These are phyloP conservation scores for Botryotinia calthae DNA, from an alignment of 2,329 filamentous ascomycete genomes.

Conservation along the genomic window DNA sequence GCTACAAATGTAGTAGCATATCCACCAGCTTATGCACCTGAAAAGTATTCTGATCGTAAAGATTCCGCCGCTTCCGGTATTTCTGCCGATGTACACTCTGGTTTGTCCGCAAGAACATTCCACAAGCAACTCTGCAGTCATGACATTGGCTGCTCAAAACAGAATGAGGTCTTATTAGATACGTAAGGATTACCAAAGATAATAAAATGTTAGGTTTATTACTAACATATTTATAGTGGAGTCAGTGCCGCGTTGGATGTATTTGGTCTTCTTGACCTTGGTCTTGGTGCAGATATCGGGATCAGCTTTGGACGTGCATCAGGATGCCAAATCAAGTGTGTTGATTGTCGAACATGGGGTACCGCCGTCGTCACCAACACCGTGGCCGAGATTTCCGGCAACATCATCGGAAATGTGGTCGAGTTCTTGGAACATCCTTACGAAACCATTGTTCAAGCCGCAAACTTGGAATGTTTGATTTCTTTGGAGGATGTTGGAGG, in stretches of 20 bases:
- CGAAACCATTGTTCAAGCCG: constrained; percentile 23
- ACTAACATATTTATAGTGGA: constrained; percentile 21
- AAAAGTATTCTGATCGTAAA: not conserved
- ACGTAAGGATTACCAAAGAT: constrained; percentile 22
- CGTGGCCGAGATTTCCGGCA: constrained; percentile 23
- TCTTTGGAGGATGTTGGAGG: constrained; percentile 28
- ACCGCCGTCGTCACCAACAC: constrained; percentile 28
- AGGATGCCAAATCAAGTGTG: constrained; percentile 24
- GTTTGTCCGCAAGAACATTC: not conserved
- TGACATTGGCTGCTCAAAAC: constrained; percentile 19
- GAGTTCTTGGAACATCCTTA: constrained; percentile 28
- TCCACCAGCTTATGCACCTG: constrained; percentile 10
- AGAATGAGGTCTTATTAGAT: constrained; percentile 28
- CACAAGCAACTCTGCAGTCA: constrained; percentile 5
- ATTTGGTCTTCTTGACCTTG: constrained; percentile 8
- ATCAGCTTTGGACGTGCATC: constrained; percentile 14
- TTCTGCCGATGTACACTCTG: not conserved
- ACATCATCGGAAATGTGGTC: constrained; percentile 23
- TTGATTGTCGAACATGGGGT: constrained; percentile 32
- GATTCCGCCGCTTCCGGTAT: not conserved
- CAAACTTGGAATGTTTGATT: constrained; percentile 28
- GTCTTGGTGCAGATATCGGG: constrained; percentile 1
- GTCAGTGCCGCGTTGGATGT: constrained; percentile 13
- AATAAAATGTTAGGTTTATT: too few relatives aligned
- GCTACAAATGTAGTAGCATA: constrained; percentile 17